phyloP scores from a whole-genome alignment of 208 protist genomes.

The Herpetomonas tarakana region DNA sequence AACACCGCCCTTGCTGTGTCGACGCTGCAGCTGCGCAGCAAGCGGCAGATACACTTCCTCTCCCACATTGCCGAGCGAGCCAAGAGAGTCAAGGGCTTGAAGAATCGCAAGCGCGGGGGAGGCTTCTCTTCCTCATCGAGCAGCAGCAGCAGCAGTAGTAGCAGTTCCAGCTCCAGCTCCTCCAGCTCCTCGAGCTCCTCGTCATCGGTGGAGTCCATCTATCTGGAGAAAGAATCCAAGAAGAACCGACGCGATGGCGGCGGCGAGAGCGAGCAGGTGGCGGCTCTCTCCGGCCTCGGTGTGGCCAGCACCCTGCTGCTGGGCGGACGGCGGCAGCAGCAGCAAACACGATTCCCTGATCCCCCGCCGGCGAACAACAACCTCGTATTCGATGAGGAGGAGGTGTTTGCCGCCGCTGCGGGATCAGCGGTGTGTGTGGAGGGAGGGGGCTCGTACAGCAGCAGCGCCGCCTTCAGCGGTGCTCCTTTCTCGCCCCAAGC shows the following conservation, averaged over 20 bases:
- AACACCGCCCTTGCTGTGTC: background rate
- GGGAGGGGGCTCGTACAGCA: background rate
- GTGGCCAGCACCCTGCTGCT: background rate
- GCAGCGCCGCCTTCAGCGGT: background rate
- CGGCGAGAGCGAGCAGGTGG: slow-evolving; percentile 9
- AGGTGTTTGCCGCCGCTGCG: no score
- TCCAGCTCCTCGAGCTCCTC: slow-evolving; percentile 11
- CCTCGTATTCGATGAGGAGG: background rate
- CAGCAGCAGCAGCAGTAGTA: slow-evolving; percentile 3
- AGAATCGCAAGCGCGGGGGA: slow-evolving; percentile 6
- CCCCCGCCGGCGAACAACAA: background rate
- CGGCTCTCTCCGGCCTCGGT: background rate
- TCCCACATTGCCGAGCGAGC: background rate
- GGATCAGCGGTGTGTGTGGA: background rate
- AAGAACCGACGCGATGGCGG: no score
- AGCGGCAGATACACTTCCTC: slow-evolving; percentile 1
- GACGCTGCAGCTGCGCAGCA: slow-evolving; percentile 4
- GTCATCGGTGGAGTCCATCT: no score
- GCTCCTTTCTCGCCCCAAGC: background rate
- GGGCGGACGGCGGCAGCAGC: background rate
- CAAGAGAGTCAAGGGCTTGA: slow-evolving; percentile 4
- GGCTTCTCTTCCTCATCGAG: slow-evolving; percentile 10
- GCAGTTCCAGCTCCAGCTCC: background rate
- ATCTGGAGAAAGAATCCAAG: no score
- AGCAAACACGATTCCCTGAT: no score